phyloP scores from a whole-genome alignment of 495 filamentous ascomycete genomes.

The Neurospora intermedia region DNA sequence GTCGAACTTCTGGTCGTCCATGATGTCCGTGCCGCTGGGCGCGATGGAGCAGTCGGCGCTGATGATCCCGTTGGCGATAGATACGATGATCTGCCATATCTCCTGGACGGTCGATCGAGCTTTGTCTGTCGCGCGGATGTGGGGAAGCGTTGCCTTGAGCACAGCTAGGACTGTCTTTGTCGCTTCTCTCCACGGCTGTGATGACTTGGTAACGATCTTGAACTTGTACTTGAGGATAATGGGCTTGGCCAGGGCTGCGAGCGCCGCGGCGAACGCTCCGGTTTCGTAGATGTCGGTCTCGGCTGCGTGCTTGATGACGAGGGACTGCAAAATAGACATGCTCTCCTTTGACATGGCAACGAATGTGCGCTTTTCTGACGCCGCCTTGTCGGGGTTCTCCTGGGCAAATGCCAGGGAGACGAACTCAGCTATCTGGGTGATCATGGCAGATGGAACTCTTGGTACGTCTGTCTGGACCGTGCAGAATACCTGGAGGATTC shows the following conservation, averaged over 20 bases:
- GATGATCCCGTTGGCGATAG: conserved; percentile 48
- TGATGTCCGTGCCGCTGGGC: conserved; percentile 30
- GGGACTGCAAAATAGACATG: conserved; percentile 56
- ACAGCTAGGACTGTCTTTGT: conserved; percentile 59
- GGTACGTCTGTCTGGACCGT: conserved; percentile 57
- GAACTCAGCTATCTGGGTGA: conserved; percentile 58
- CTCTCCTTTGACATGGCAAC: conserved; percentile 74
- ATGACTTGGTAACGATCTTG: conserved; percentile 41
- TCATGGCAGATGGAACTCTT: conserved; percentile 55
- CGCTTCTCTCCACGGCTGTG: conserved; percentile 67
- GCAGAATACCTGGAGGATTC: conserved; percentile 62
- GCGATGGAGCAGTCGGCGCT: conserved; percentile 42
- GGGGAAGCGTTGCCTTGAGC: conserved; percentile 53
- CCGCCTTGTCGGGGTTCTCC: conserved; percentile 19
- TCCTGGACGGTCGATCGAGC: conserved; percentile 29
- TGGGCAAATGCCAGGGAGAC: conserved; percentile 53
- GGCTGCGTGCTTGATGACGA: conserved; percentile 51
- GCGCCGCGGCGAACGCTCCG: conserved; percentile 45
- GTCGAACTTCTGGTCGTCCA: conserved; percentile 66
- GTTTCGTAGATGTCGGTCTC: conserved; percentile 56
- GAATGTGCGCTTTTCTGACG: conserved; percentile 52
- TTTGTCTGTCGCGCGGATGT: conserved; percentile 46
- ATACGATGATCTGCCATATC: conserved; percentile 51
- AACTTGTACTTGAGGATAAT: conserved; percentile 69
- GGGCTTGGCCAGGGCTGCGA: conserved; percentile 55